Base-by-base conservation (phyloP, 371 early-diverging fungal genomes). In the Actinomucor elegans region DNA sequence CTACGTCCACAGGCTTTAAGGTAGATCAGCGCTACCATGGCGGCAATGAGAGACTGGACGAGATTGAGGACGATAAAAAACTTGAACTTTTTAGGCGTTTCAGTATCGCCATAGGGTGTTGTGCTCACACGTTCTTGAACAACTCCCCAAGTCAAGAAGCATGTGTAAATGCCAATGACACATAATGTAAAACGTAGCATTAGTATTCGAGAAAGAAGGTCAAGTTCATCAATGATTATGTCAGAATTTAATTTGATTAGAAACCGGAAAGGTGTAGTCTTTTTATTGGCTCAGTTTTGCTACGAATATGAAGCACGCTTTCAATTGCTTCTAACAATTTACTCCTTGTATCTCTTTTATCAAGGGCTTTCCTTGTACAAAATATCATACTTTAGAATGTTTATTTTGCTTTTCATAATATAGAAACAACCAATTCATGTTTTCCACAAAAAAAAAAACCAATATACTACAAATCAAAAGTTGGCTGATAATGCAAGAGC, bases 81-180 rank as follows among this genome's bases (percentile, higher is more conserved):
- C 38, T 77, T 79, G 81, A 97, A 98, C 51, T 85, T 79, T 38
- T 80, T 76, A 6, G 85, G 82, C 50, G 71, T 68, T 35, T 69
- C 75, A 14, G 60, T 51, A 33, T 70, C 62, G 34, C 87, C 88
- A 51, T 97, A 98, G 3, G 84, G 71, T 9, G 88, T 86, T 9
- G 93, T 94, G 0, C 93, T 88, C 36, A 98, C 91, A 14, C 93
- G 79, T 74, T 98, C 97, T 67, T 96, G 97, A 27, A 91, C 84
- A 23, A 94, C 79, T 18, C 94, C 95, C 97, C 97, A 98, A 21
- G 94, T 92, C 44, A 98, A 67, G 64, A 97, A 98, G 77, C 94
- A 97, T 27, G 81, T 70, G 64, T 98, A 98, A 57, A 98, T 96
- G 44, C 98, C 97, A 23, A 73, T 72, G 35, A 94, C 86, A 64